These are phyloP conservation scores for Skeletonema potamos DNA, from an alignment of 108 stramenopile species.

Conservation along the genomic window DNA sequence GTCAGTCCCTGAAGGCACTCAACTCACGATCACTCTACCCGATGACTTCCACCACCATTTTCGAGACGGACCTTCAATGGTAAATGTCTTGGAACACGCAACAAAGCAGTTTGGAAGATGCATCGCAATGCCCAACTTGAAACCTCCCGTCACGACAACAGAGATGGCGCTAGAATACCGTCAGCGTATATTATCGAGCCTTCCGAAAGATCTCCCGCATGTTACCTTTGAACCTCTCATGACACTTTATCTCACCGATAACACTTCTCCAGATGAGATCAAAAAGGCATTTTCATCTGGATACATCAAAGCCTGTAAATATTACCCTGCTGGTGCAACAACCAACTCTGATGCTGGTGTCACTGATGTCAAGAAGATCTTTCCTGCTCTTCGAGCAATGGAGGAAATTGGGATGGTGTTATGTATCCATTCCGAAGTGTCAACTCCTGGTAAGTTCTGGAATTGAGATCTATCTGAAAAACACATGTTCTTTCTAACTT, in stretches of 20 bases:
- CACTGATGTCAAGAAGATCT: constrained; percentile 82
- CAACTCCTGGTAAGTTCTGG: no score
- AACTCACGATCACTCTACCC: constrained; percentile 69
- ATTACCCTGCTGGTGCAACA: constrained; percentile 99
- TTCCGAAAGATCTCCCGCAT: constrained; percentile 46
- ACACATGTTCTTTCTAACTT: no score
- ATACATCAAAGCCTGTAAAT: constrained; percentile 88
- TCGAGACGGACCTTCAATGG: constrained; percentile 76
- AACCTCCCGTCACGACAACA: constrained; percentile 95
- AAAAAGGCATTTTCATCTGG: constrained; percentile 72
- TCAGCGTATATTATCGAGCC: constrained; percentile 67
- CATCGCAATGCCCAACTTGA: constrained; percentile 97
- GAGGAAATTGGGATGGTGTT: constrained; percentile 91
- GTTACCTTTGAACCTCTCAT: constrained; percentile 84
- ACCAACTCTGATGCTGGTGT: constrained; percentile 97
- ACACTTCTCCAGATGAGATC: constrained; percentile 94
- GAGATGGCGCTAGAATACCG: constrained; percentile 89
- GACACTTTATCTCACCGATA: constrained; percentile 97
- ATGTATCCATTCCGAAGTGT: constrained; percentile 97
- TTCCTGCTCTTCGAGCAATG: constrained; percentile 90
- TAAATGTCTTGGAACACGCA: constrained; percentile 66
- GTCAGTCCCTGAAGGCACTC: constrained; percentile 32
- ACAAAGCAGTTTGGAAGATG: constrained; percentile 76
- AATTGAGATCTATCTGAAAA: no score
- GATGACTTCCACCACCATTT: constrained; percentile 99